Percentiles rank a stretch among this genome's conserved stretches.
These are phyloP conservation scores for Ogataea dorogensis DNA, from an alignment of 805 yeast species.

Conservation along the genomic window DNA sequence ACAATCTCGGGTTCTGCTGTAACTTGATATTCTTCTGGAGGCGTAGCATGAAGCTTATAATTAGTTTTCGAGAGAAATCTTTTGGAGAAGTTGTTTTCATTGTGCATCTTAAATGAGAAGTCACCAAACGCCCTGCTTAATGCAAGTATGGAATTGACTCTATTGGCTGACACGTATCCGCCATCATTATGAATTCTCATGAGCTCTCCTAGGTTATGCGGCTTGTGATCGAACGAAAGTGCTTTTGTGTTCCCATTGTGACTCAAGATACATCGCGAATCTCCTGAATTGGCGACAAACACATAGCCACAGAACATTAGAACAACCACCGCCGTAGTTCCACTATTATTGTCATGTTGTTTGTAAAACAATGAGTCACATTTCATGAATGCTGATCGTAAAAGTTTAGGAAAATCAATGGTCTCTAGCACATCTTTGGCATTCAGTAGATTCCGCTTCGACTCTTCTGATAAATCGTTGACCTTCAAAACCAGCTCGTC, in stretches of 20 bases:
- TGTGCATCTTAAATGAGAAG: conserved; percentile 49
- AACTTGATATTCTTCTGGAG: conserved; percentile 73
- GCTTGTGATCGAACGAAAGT: conserved; percentile 66
- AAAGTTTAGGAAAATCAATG: conserved; percentile 28
- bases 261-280: conserved; percentile 64
- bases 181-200: conserved; percentile 58
- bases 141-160: conserved; percentile 60
- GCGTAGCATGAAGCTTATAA: conserved; percentile 34
- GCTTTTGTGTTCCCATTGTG: conserved; percentile 54
- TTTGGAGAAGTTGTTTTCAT: conserved; percentile 26
- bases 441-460: conserved; percentile 13
- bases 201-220: conserved; percentile 55
- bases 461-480: conserved; percentile 17
- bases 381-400: conserved; percentile 45
- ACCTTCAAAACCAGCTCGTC: conserved; percentile 19
- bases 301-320: conserved; percentile 42
- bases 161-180: conserved; percentile 57
- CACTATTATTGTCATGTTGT: conserved; percentile 41
- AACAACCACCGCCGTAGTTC: conserved; percentile 52
- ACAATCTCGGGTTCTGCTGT: conserved; percentile 78
- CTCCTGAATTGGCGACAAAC: conserved; percentile 73
- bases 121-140: conserved; percentile 66
- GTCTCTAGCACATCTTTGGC: conserved; percentile 19
- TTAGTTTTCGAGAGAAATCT: conserved; percentile 20
- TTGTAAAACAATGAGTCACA: conserved; percentile 45